Conservation (phyloP, 1,284 basidiomycete species). For the Moesziomyces sp. region DNA sequence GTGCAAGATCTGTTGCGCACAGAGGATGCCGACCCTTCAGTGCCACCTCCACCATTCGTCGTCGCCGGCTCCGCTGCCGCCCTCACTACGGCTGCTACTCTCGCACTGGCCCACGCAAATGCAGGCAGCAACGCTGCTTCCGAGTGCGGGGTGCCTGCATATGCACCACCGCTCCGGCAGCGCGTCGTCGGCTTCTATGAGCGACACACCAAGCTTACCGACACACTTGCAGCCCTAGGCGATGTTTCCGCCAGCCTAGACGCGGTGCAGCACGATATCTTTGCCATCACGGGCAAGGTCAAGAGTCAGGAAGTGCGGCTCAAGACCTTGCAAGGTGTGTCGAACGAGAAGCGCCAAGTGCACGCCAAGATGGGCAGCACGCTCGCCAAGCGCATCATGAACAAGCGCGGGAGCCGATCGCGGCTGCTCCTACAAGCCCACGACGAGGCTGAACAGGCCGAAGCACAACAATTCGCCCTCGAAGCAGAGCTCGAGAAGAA, state of each 20-base stretch:
- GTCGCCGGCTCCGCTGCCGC: conserved; percentile 14
- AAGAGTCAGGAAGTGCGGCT: conserved; percentile 32
- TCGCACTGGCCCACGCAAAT: conserved; percentile 13
- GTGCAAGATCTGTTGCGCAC: conserved; percentile 20
- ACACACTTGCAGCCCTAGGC: conserved; percentile 21
- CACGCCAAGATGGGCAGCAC: conserved; percentile 32
- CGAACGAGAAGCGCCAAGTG: conserved; percentile 15
- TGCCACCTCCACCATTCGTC: conserved; percentile 20
- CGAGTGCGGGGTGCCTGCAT: conserved; percentile 30
- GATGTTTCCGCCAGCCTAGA: conserved; percentile 34
- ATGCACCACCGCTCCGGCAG: conserved; percentile 32
- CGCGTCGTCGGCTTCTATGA: conserved; percentile 25
- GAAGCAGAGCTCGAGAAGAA: conserved; percentile 26
- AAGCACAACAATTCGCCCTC: conserved; percentile 19
- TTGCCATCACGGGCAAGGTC: conserved; percentile 35
- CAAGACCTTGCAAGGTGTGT: conserved; percentile 25
- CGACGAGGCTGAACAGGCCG: conserved; percentile 20
- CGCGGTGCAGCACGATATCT: conserved; percentile 29
- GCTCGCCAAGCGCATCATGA: conserved; percentile 39
- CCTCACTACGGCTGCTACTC: conserved; percentile 23
- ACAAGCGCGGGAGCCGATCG: conserved; percentile 22
- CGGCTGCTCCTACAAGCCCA: conserved; percentile 18
- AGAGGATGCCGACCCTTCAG: neutral
- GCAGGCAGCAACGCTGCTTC: conserved; percentile 10
- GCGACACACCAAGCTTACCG: conserved; percentile 32